Percentiles rank a stretch among this genome's conserved stretches.
These are phyloP conservation scores for Gossypium trilobum DNA, from an alignment of 441 rosid species.

Conservation along the genomic window DNA sequence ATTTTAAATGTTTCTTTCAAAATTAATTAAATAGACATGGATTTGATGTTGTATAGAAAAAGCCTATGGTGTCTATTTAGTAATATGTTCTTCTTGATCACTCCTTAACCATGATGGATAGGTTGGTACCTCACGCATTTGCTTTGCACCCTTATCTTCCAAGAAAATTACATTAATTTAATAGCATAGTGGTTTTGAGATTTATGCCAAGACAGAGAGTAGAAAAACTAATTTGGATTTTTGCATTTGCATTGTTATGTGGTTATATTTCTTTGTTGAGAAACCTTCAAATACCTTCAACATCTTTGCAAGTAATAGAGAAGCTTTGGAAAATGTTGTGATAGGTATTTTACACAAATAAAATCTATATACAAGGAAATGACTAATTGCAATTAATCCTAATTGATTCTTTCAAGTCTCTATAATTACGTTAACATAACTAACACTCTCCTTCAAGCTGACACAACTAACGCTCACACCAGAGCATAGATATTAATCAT, in stretches of 20 bases:
- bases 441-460: neutral
- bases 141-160: slow-evolving; percentile 1
- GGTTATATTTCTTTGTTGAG: neutral
- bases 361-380: neutral
- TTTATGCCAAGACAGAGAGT: neutral
- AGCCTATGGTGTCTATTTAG: slow-evolving; percentile 5
- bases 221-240: neutral
- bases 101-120: neutral
- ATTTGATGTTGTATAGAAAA: neutral
- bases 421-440: neutral
- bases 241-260: neutral
- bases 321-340: neutral
- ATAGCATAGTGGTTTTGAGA: neutral
- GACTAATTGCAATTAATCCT: neutral
- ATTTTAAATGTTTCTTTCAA: neutral
- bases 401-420: neutral
- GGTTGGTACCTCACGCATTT: neutral
- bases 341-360: neutral
- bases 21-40: neutral
- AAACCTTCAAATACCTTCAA: neutral
- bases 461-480: neutral
- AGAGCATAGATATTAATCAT: neutral
- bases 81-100: slow-evolving; percentile 7
- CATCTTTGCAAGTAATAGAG: neutral
- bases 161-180: neutral